Percentiles rank a stretch among this genome's conserved stretches.
Evolutionary conservation across 305 asterid species (phyloP).

Genomic region (Fraxinus angustifolia): DNA sequence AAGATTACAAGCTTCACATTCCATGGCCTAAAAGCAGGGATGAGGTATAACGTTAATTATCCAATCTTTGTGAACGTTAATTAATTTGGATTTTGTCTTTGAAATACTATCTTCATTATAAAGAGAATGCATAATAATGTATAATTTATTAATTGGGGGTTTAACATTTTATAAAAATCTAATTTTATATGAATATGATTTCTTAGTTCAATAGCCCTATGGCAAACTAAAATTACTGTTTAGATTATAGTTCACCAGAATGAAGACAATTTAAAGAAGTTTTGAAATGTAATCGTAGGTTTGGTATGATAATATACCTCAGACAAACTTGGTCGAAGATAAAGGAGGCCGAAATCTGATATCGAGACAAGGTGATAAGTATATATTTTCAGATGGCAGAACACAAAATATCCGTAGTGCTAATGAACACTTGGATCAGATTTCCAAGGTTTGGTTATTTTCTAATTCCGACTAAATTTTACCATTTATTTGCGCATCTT

Average conservation of each 20-base stretch:
- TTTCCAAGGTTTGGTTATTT: constrained; percentile 55
- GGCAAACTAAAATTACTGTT: background rate
- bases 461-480: constrained; percentile 3
- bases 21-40: constrained; percentile 72
- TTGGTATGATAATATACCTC: constrained; percentile 55
- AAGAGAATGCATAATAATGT: background rate
- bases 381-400: constrained; percentile 36
- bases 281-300: constrained; percentile 34
- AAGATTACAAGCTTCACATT: constrained; percentile 51
- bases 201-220: background rate
- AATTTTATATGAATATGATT: background rate
- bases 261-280: background rate
- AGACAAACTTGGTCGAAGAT: constrained; percentile 24
- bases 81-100: background rate
- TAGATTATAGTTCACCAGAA: background rate
- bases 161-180: background rate
- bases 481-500: constrained; percentile 3
- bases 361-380: constrained; percentile 36
- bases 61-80: background rate
- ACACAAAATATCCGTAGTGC: constrained; percentile 33
- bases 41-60: constrained; percentile 40
- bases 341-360: constrained; percentile 28
- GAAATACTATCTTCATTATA: background rate
- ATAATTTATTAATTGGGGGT: background rate
- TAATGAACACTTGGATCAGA: constrained; percentile 45